Percentiles rank a stretch among this genome's conserved stretches.
phyloP scores from a whole-genome alignment of 495 filamentous ascomycete species.

The Stereocaulon alpinum region DNA sequence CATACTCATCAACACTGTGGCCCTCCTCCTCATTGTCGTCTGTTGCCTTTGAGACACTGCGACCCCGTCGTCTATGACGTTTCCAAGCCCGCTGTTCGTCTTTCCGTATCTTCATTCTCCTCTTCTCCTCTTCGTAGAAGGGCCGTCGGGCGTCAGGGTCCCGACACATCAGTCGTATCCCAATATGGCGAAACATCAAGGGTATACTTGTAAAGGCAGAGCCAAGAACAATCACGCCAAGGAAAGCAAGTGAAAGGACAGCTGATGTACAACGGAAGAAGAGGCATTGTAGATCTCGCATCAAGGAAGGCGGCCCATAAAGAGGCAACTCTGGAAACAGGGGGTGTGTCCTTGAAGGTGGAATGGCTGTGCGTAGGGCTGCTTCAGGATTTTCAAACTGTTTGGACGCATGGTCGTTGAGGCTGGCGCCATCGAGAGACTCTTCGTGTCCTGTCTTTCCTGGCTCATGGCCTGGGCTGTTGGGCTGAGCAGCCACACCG shows the following conservation, averaged over 20 bases:
- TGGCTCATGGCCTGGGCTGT: not conserved
- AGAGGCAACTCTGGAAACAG: slow-evolving; percentile 80
- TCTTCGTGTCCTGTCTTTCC: not conserved
- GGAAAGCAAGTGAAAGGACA: slow-evolving; percentile 64
- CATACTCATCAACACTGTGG: slow-evolving; percentile 42
- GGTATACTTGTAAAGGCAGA: slow-evolving; percentile 54
- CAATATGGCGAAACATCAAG: slow-evolving; percentile 34
- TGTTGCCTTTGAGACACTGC: not conserved
- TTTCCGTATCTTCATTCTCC: slow-evolving; percentile 40
- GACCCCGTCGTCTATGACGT: slow-evolving; percentile 25
- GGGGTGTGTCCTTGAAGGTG: slow-evolving; percentile 61
- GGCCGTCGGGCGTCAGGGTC: slow-evolving; percentile 50
- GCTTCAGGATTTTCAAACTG: slow-evolving; percentile 25
- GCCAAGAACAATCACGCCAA: slow-evolving; percentile 65
- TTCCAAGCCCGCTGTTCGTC: slow-evolving; percentile 54
- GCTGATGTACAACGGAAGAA: slow-evolving; percentile 55
- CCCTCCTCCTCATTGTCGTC: slow-evolving; percentile 33
- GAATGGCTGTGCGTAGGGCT: slow-evolving; percentile 31
- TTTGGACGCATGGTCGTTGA: slow-evolving; percentile 9
- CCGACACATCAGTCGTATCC: slow-evolving; percentile 40
- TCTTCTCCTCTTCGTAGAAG: slow-evolving; percentile 62
- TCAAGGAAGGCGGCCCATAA: slow-evolving; percentile 61
- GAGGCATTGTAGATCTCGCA: slow-evolving; percentile 53
- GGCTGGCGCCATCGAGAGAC: slow-evolving; percentile 5
- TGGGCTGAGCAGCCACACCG: not conserved